Evolutionary conservation across 2,329 filamentous ascomycete species (phyloP).

Genomic region (Ophiobolus disseminans): DNA sequence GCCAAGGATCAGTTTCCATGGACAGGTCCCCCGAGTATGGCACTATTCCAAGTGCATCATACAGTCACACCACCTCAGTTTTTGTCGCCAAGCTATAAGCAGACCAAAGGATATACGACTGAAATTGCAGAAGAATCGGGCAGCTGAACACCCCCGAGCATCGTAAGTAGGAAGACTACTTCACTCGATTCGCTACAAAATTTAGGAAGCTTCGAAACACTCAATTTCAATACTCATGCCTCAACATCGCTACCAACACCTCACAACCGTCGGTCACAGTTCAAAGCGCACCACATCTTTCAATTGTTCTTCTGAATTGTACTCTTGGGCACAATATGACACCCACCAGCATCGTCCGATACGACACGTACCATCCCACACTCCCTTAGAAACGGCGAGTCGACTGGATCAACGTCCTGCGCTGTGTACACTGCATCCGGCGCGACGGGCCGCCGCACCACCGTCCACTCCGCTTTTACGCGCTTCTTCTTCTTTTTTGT

Average conservation of each 20-base stretch:
- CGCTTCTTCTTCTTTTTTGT: background rate
- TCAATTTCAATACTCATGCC: no score
- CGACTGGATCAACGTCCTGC: constrained; percentile 8
- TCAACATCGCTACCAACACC: background rate
- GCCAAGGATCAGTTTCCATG: no score
- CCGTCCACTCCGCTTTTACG: background rate
- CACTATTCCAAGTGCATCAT: no score
- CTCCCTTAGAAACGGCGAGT: constrained; percentile 19
- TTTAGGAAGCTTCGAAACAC: no score
- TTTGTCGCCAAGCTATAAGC: no score
- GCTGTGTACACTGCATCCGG: constrained; percentile 6
- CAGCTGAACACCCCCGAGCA: no score
- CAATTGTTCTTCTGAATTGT: constrained; percentile 8
- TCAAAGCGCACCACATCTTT: background rate
- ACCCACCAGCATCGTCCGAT: constrained; percentile 13
- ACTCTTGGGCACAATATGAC: constrained; percentile 17
- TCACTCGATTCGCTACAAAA: no score
- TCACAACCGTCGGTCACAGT: background rate
- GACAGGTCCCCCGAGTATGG: no score
- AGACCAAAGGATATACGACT: no score
- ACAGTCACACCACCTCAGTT: no score
- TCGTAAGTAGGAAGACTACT: no score
- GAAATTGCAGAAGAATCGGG: no score
- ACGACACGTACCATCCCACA: constrained; percentile 24
- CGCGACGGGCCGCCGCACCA: constrained; percentile 1